These are phyloP conservation scores for Boletus reticulatus DNA, from an alignment of 768 basidiomycete genomes.

Conservation along the genomic window DNA sequence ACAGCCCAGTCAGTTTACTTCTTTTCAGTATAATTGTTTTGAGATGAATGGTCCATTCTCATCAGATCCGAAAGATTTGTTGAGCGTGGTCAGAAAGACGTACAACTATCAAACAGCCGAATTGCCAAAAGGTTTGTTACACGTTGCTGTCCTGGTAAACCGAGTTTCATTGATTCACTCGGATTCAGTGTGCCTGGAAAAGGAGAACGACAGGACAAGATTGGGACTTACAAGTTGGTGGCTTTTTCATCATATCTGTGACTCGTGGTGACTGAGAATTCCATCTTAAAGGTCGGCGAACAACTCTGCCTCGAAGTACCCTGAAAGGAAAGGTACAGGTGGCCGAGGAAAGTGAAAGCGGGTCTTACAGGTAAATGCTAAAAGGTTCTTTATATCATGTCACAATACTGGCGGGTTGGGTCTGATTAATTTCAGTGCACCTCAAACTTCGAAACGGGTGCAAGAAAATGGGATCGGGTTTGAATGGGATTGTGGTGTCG, in stretches of 20 bases:
- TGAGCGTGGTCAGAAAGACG: not conserved
- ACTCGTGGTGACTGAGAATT: not conserved
- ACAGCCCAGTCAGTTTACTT: not conserved
- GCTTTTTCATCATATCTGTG: not conserved
- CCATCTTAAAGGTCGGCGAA: not conserved
- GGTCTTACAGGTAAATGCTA: no score
- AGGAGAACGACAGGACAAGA: not conserved
- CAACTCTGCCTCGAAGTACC: no score
- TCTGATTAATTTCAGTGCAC: no score
- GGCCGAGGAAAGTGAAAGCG: no score
- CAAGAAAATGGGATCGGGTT: no score
- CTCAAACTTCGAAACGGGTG: no score
- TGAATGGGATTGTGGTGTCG: no score
- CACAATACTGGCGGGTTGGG: no score
- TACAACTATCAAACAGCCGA: fast-evolving
- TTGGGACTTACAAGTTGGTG: not conserved
- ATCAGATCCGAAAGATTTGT: not conserved
- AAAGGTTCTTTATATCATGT: no score
- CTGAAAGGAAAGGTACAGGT: no score
- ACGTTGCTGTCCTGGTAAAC: not conserved
- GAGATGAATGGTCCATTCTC: not conserved
- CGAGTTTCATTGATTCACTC: not conserved
- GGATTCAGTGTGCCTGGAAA: not conserved
- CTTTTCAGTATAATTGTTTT: not conserved
- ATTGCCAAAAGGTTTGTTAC: not conserved